These are phyloP conservation scores for Sphaerobolus stellatus DNA, from an alignment of 1,284 basidiomycete species.

Conservation along the genomic window DNA sequence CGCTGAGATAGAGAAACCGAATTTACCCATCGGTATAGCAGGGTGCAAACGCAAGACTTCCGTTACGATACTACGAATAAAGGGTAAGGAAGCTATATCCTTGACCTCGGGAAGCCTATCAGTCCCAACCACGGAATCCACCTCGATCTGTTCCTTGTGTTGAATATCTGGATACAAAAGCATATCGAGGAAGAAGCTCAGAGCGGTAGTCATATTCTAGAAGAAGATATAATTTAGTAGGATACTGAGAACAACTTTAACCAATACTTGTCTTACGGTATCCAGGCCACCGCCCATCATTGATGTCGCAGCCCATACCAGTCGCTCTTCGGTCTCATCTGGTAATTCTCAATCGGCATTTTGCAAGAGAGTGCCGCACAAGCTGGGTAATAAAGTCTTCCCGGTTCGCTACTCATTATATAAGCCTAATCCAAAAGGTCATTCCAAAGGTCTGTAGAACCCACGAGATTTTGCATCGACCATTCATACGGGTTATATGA, in stretches of 20 bases:
- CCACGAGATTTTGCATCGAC: neutral
- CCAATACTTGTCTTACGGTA: neutral
- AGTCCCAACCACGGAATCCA: neutral
- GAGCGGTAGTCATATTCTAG: neutral
- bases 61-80: neutral
- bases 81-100: neutral
- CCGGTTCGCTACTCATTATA: neutral
- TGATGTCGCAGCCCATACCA: neutral
- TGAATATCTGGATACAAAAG: constrained; percentile 3
- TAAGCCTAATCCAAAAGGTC: neutral
- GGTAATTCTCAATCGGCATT: neutral
- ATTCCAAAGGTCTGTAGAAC: neutral
- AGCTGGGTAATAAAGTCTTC: neutral
- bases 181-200: constrained; percentile 1
- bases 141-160: neutral
- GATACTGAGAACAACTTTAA: neutral
- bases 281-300: neutral
- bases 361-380: neutral
- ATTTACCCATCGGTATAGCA: neutral
- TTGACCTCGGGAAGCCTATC: neutral
- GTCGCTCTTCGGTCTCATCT: neutral
- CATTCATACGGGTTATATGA: neutral
- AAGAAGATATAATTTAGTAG: neutral
- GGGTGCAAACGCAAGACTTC: constrained; percentile 2
- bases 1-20: no score